Evolutionary conservation across 2,329 filamentous ascomycete genomes (phyloP).

Genomic region (Diaporthe humulicola): DNA sequence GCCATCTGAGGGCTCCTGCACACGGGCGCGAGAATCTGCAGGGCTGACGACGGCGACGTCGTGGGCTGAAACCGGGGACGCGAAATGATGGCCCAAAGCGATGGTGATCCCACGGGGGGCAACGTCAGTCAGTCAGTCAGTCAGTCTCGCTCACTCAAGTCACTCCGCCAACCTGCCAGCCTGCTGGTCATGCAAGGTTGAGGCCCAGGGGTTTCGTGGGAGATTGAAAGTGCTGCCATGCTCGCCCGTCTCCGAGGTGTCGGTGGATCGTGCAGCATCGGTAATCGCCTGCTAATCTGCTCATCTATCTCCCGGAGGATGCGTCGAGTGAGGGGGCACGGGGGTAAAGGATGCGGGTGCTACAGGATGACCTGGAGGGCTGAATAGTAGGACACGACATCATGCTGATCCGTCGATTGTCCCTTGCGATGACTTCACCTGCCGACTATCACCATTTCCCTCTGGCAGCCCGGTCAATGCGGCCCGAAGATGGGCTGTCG

Average conservation of each 20-base stretch:
- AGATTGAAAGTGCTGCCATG: slow-evolving; percentile 5
- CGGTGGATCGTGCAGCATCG: slow-evolving; percentile 9
- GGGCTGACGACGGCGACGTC: slow-evolving; percentile 25
- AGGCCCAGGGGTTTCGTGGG: not conserved
- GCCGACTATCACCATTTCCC: slow-evolving; percentile 29
- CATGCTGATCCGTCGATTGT: slow-evolving; percentile 12
- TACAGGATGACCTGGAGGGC: slow-evolving; percentile 3
- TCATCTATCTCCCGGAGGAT: not conserved
- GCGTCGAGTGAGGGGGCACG: not conserved
- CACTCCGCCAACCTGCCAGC: not conserved
- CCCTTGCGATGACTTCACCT: slow-evolving; percentile 6
- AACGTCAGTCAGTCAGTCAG: not conserved
- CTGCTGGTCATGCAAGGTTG: slow-evolving; percentile 1
- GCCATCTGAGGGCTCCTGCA: not conserved
- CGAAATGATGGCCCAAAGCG: not conserved
- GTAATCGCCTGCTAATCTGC: slow-evolving; percentile 23
- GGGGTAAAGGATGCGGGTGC: not conserved
- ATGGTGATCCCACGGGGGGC: not conserved
- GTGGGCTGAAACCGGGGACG: slow-evolving; percentile 22
- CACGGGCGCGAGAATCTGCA: slow-evolving; percentile 6
- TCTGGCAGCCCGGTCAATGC: slow-evolving; percentile 24
- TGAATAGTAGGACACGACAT: slow-evolving; percentile 13
- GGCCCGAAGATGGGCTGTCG: slow-evolving; percentile 3
- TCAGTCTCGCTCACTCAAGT: not conserved
- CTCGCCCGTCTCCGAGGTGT: slow-evolving; percentile 3